Base-by-base conservation (phyloP, 2,329 filamentous ascomycete genomes). In the Polytolypa hystricis region DNA sequence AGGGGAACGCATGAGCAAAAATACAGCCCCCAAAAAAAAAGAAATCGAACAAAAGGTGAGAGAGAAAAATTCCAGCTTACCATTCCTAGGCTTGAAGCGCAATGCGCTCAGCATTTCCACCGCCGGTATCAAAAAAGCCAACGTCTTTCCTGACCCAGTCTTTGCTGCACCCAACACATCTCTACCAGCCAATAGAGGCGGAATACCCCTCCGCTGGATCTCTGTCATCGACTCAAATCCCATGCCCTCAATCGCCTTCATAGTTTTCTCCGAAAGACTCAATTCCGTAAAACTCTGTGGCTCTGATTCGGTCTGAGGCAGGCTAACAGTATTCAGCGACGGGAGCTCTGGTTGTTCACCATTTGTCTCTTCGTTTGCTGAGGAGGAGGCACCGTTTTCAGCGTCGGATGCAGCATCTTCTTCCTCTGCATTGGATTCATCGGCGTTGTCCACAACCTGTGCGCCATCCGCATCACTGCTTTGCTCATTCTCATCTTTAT, bases 121-220 rank as follows among this genome's bases (percentile, higher is more conserved):
- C 2, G 87, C 87, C 12, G 91, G 91, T 40, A 96, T 87, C 43
- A 98, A 69, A 64, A 98, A 98, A 3, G 89, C 81, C 42, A 96
- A 64, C 1, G 91, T 98, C 69, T 98, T 98, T 56, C 91, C 91
- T 15, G 84, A 93, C 29, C 87, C 87, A 3, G 87, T 95, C 70
- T 96, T 96, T 34, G 91, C 91, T 20, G 89, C 89, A 51, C 91
- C 91, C 30, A 98, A 74, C 15, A 96, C 84, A 64, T 96, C 89
- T 55, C 82, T 79, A 45, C 91, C 91, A 28, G 87, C 85, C 41
- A 96, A 69, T 31, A 93, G 69, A 14, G 87, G 86, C 4, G 89
- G 87, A 38, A 96, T 94, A 9, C 81, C 81, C 55, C 82, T 74
- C 50, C 77, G 74, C 61, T 96, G 91, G 48, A 96, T 95, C 58